Conservation (phyloP, 176 grass and related monocot species). For the Juncus effusus region DNA sequence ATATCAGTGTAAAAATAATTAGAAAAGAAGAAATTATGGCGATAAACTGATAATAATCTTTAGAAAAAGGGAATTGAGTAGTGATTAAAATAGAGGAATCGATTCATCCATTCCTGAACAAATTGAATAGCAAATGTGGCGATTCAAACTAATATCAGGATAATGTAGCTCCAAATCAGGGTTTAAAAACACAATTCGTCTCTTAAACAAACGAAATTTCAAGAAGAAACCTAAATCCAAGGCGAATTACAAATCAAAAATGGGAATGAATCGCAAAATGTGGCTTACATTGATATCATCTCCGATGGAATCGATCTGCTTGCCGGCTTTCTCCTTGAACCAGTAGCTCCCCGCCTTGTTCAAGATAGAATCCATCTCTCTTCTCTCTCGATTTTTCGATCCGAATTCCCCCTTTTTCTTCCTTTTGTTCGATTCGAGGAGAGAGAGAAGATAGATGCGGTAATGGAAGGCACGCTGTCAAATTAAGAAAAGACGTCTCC, state of each 20-base stretch:
- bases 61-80: no score
- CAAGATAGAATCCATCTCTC: constrained; percentile 77
- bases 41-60: no score
- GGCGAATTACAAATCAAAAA: not conserved
- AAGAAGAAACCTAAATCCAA: constrained; percentile 2
- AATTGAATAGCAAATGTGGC: no score
- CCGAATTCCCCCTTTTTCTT: constrained; percentile 6
- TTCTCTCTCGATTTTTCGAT: constrained; percentile 16
- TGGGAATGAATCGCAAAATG: not conserved
- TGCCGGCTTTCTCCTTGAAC: constrained; percentile 81
- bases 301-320: constrained; percentile 90
- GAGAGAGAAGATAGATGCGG: constrained; percentile 19
- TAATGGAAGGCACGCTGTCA: not conserved
- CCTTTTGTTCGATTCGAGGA: not conserved
- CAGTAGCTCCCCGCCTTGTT: constrained; percentile 95
- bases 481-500: not conserved
- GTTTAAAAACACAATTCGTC: not conserved
- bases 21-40: no score
- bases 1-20: not conserved
- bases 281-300: constrained; percentile 68
- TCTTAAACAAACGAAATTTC: not conserved
- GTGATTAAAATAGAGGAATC: no score
- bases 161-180: not conserved
- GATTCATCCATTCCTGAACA: no score
- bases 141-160: no score